Conservation (phyloP, 2,329 filamentous ascomycete species). For the Beauveria sp. region DNA sequence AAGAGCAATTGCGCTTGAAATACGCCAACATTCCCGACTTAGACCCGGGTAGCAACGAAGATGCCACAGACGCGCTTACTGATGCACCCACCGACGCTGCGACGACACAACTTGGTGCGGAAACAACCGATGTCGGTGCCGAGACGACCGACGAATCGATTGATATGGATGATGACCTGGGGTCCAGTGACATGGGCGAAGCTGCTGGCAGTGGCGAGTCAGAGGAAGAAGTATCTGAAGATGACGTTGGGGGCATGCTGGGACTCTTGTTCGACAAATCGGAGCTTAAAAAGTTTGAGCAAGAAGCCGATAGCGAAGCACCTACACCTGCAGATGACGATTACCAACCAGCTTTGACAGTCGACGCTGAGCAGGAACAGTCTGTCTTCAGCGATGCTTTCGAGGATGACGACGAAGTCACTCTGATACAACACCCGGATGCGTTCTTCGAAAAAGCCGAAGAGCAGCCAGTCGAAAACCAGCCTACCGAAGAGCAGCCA, state of each 20-base stretch:
- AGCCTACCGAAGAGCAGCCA: slow-evolving; percentile 10
- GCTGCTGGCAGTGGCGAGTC: slow-evolving; percentile 38
- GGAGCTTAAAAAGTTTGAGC: slow-evolving; percentile 46
- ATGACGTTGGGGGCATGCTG: slow-evolving; percentile 42
- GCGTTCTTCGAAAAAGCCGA: slow-evolving; percentile 11
- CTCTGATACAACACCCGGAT: slow-evolving; percentile 25
- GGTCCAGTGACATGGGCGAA: slow-evolving; percentile 44
- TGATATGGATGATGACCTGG: slow-evolving; percentile 61
- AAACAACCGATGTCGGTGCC: slow-evolving; percentile 25
- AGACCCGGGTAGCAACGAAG: slow-evolving; percentile 15
- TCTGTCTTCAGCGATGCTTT: slow-evolving; percentile 5
- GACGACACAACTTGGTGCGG: slow-evolving; percentile 18
- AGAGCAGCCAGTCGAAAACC: slow-evolving; percentile 12
- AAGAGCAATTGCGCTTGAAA: slow-evolving; percentile 61
- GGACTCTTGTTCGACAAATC: slow-evolving; percentile 53
- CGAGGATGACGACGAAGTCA: slow-evolving; percentile 28
- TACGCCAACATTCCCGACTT: slow-evolving; percentile 57
- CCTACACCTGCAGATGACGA: neutral
- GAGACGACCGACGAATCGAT: slow-evolving; percentile 58
- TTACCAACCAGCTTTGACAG: slow-evolving; percentile 5
- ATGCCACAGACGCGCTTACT: slow-evolving; percentile 19
- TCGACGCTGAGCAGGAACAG: slow-evolving; percentile 25
- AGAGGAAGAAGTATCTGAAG: slow-evolving; percentile 33
- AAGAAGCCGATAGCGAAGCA: slow-evolving; percentile 25
- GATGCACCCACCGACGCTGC: slow-evolving; percentile 19